Base-by-base conservation (phyloP, 805 yeast species). In the Candida tibetensis region DNA sequence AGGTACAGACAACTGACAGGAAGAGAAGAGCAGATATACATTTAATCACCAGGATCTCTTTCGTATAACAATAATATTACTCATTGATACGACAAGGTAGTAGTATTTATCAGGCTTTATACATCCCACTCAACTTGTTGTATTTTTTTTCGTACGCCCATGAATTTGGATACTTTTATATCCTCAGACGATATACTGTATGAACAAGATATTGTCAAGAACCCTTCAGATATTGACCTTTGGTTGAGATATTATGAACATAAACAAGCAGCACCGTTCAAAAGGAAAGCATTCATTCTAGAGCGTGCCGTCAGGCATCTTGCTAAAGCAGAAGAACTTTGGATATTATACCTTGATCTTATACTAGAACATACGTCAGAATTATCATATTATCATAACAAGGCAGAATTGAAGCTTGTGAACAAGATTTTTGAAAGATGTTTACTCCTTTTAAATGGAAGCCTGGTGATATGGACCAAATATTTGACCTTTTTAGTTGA, bases 401-500 rank as follows among this genome's bases (percentile, higher is more conserved):
- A 39, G 15, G 39, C 43, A 3, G 71, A 67, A 42, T 72, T 62
- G 41, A 38, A 26, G 5, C 44, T 50, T 10, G 66, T 74, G n/a
- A 65, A 69, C 45, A 37, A 44, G 10, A 58, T 76, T 14, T 83
- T 76, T 53, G 75, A 74, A 31, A 51, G 65, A 17, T 66, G 82
- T 15, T 47, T 82, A 40, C 51, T 58, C 16, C 40, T 68, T 25
- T 51, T 78, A 38, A 48, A 53, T 40, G 71, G 67, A 46, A 67
- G 70, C 60, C 79, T 78, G 0, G 47, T 62, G 26, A 37, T 79
- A 4, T 82, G 88, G 87, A 41, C 53, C 4, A 65, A 64, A 40
- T 81, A 76, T 48, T 53, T 80, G 22, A 44, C 51, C 9, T 77
- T 75, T 47, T 46, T 79, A 25, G 34, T 62, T 14, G 40, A 49